phyloP scores from a whole-genome alignment of 305 asterid species.

The Solanum hybrid region DNA sequence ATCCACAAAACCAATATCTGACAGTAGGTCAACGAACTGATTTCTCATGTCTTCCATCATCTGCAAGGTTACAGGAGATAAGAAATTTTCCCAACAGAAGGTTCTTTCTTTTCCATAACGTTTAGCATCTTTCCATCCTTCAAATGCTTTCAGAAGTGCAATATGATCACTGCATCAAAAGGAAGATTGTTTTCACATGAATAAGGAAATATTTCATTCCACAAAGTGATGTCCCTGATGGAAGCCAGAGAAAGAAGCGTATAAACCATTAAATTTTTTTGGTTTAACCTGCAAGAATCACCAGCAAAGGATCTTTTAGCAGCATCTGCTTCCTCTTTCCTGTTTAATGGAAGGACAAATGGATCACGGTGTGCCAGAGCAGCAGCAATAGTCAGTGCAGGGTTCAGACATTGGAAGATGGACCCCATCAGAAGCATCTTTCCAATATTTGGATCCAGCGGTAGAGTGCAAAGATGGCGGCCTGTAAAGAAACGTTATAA shows the following conservation, averaged over 20 bases:
- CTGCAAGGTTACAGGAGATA: conserved; percentile 73
- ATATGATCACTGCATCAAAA: conserved; percentile 68
- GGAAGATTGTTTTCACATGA: background rate
- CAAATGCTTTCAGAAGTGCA: conserved; percentile 89
- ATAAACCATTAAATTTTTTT: background rate
- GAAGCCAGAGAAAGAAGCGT: background rate
- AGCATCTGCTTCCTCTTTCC: conserved; percentile 83
- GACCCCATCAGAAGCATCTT: conserved; percentile 99
- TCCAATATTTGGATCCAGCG: conserved; percentile 94
- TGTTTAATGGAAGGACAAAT: conserved; percentile 80
- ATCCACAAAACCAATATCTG: conserved; percentile 81
- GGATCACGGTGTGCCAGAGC: conserved; percentile 91
- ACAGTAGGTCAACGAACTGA: conserved; percentile 78
- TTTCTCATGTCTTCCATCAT: conserved; percentile 85
- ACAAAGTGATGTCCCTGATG: background rate
- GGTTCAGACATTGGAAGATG: conserved; percentile 81
- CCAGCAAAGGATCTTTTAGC: conserved; percentile 89
- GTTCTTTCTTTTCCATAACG: conserved; percentile 45
- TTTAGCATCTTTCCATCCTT: conserved; percentile 88
- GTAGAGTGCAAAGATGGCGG: conserved; percentile 77
- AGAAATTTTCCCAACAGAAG: conserved; percentile 85
- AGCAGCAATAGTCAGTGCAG: conserved; percentile 91
- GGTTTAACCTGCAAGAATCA: conserved; percentile 85
- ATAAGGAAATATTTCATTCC: background rate
- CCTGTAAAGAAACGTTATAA: conserved; percentile 33